Evolutionary conservation across 306 rosid species (phyloP).

Genomic region (Inga leiocalycina): DNA sequence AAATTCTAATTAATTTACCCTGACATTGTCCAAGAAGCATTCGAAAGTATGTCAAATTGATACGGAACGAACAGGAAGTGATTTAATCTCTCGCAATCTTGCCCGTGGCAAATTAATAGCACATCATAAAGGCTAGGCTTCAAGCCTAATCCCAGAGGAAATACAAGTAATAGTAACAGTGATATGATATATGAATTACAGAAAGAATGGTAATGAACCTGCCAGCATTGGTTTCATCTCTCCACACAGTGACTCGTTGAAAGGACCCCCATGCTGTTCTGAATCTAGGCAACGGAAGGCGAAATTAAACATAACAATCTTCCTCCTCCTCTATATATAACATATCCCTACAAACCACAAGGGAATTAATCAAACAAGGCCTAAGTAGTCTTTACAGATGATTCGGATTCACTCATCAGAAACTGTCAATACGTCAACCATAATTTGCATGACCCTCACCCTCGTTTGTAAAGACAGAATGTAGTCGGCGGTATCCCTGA

Average conservation of each 20-base stretch:
- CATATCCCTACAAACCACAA: background rate
- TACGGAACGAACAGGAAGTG: background rate
- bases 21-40: background rate
- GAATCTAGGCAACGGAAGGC: background rate
- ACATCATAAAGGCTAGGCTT: background rate
- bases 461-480: constrained; percentile 70
- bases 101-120: background rate
- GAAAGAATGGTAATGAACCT: background rate
- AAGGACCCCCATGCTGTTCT: background rate
- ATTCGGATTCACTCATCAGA: constrained; percentile 38
- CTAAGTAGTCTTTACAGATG: constrained; percentile 31
- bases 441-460: constrained; percentile 76
- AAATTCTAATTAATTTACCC: background rate
- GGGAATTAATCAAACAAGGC: background rate
- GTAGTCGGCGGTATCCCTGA: constrained; percentile 78
- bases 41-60: background rate
- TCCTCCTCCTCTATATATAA: background rate
- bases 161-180: background rate
- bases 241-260: background rate
- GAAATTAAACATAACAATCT: background rate
- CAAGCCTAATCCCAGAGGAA: background rate
- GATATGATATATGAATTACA: background rate
- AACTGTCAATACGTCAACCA: constrained; percentile 63
- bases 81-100: background rate
- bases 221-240: background rate